A percentile compares a stretch with the other conserved stretches of the same genome.
phyloP scores from a whole-genome alignment of 768 basidiomycete species.

The Ramaria sp. region DNA sequence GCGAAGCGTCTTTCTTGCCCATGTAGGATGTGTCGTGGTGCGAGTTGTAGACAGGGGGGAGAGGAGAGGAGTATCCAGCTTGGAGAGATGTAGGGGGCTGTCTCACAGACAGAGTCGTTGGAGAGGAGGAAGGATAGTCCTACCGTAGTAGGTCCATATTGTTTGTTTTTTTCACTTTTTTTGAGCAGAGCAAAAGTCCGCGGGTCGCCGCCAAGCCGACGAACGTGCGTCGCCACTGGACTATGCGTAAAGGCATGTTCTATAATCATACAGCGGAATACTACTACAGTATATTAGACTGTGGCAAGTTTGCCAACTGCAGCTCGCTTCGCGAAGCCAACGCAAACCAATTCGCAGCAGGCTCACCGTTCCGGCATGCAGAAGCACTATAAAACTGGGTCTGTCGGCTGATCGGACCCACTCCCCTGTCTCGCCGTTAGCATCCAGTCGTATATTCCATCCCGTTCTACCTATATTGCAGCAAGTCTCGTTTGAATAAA shows the following conservation, averaged over 20 bases:
- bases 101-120: background rate
- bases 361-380: too few relatives aligned
- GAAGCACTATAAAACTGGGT: too few relatives aligned
- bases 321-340: too few relatives aligned
- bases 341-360: too few relatives aligned
- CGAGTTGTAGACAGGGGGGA: background rate
- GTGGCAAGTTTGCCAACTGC: too few relatives aligned
- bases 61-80: background rate
- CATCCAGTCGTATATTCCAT: too few relatives aligned
- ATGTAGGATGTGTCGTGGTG: constrained; percentile 17
- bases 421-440: background rate
- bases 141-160: background rate
- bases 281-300: too few relatives aligned
- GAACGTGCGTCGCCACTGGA: constrained; percentile 4
- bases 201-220: constrained; percentile 3
- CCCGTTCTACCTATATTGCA: too few relatives aligned
- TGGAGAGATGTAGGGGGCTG: background rate
- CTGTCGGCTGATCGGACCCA: background rate
- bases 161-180: background rate
- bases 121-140: too few relatives aligned
- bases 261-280: too few relatives aligned
- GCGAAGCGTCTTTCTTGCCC: constrained; percentile 64
- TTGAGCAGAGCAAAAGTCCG: background rate
- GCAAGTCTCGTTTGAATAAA: too few relatives aligned
- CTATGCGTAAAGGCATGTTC: background rate